Conservation (phyloP, 441 rosid genomes). For the Gossypium schwendimanii region DNA sequence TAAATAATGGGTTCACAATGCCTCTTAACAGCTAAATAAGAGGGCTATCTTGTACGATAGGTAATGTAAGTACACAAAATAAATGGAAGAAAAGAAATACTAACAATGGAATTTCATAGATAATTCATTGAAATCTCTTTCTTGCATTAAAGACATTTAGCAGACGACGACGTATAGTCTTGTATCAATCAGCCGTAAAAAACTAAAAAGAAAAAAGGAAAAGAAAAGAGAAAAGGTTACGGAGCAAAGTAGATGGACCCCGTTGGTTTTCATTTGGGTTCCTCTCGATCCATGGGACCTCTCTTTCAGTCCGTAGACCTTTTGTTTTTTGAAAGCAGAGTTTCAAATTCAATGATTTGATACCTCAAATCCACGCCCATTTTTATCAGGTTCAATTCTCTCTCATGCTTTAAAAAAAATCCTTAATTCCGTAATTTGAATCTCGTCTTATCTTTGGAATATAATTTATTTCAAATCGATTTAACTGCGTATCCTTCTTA, state of each 20-base stretch:
- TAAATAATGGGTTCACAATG: too few species aligned
- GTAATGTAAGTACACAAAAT: too few species aligned
- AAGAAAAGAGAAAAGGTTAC: not conserved
- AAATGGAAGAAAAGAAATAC: too few species aligned
- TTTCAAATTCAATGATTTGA: not conserved
- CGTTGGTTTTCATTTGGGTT: not conserved
- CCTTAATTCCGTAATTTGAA: not conserved
- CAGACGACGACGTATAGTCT: too few species aligned
- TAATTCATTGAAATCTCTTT: too few species aligned
- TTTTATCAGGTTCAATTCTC: slow-evolving; percentile 5
- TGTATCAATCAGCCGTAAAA: not conserved
- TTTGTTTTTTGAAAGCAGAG: not conserved
- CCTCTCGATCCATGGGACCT: not conserved
- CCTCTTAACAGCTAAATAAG: too few species aligned
- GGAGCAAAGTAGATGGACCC: not conserved
- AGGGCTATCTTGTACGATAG: too few species aligned
- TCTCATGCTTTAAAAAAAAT: not conserved
- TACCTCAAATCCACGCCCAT: slow-evolving; percentile 7
- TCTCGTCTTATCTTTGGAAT: not conserved
- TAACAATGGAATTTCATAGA: too few species aligned
- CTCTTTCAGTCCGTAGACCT: not conserved
- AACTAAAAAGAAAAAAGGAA: not conserved
- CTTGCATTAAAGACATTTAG: too few species aligned
- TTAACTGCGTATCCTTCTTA: not conserved
- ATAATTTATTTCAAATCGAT: not conserved